Evolutionary conservation across 2,329 filamentous ascomycete species (phyloP).

Genomic region (Scedosporium dehoogii): DNA sequence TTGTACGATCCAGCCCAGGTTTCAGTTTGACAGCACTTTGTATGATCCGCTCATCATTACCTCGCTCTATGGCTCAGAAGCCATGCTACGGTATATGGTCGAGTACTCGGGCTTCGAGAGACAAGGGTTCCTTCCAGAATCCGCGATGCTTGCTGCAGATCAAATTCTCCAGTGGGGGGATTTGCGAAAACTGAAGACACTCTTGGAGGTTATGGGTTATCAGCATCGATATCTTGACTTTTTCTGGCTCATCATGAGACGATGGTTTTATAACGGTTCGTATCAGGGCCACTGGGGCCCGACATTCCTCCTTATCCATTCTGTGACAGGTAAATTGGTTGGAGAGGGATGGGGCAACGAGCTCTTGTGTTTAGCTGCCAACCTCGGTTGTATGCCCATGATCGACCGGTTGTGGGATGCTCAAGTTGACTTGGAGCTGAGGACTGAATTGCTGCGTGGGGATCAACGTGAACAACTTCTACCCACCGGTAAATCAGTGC

Average conservation of each 20-base stretch:
- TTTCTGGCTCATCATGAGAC: constrained; percentile 8
- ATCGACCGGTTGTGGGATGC: not conserved
- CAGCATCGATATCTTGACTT: constrained; percentile 14
- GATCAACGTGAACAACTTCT: not conserved
- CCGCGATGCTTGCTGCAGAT: constrained; percentile 13
- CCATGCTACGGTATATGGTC: constrained; percentile 19
- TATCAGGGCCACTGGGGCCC: constrained; percentile 1
- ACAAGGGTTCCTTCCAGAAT: constrained; percentile 9
- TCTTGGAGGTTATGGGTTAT: constrained; percentile 12
- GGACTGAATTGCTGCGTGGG: not conserved
- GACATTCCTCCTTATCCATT: not conserved
- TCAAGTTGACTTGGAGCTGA: not conserved
- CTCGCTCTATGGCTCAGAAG: constrained; percentile 22
- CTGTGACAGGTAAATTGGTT: not conserved
- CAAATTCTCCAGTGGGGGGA: constrained; percentile 19
- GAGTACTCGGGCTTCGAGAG: constrained; percentile 12
- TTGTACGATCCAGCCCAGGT: constrained; percentile 19
- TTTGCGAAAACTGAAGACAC: constrained; percentile 13
- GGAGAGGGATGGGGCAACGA: not conserved
- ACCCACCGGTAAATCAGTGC: not conserved
- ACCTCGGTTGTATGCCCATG: not conserved
- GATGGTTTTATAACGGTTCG: constrained; percentile 7
- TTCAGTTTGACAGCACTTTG: constrained; percentile 18
- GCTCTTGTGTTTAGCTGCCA: not conserved
- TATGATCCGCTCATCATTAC: constrained; percentile 25